Evolutionary conservation across 768 basidiomycete genomes (phyloP).

Genomic region (Mycena olivaceomarginata): DNA sequence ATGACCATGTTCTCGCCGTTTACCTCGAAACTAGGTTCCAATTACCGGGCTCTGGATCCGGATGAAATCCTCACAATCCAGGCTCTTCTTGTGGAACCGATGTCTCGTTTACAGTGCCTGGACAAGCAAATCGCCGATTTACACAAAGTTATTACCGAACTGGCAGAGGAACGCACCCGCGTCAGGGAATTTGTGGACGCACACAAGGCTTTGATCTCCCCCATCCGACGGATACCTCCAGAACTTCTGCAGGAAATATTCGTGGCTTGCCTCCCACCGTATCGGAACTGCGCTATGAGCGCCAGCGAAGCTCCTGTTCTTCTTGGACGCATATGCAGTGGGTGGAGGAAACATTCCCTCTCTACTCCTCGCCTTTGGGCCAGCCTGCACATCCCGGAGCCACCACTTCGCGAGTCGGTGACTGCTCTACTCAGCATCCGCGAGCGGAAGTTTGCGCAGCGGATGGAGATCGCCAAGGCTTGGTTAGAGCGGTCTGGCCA

Average conservation of each 20-base stretch:
- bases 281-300: slow-evolving; percentile 44
- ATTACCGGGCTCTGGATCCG: slow-evolving; percentile 17
- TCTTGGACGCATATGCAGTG: slow-evolving; percentile 48
- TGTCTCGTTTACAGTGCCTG: background rate
- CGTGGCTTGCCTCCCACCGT: slow-evolving; percentile 47
- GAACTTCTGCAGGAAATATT: slow-evolving; percentile 53
- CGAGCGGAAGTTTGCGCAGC: background rate
- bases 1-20: slow-evolving; percentile 20
- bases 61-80: slow-evolving; percentile 11
- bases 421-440: background rate
- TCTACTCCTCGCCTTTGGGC: slow-evolving; percentile 51
- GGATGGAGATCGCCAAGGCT: slow-evolving; percentile 1
- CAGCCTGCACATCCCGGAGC: slow-evolving; percentile 28
- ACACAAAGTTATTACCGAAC: slow-evolving; percentile 1
- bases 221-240: slow-evolving; percentile 46
- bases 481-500: slow-evolving; percentile 2
- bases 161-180: slow-evolving; percentile 5
- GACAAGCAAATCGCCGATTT: slow-evolving; percentile 22
- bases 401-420: background rate
- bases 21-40: slow-evolving; percentile 20
- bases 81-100: slow-evolving; percentile 9
- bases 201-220: slow-evolving; percentile 49
- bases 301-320: slow-evolving; percentile 47
- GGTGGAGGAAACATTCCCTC: slow-evolving; percentile 52
- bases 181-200: slow-evolving; percentile 30